Conservation (phyloP, 2,329 filamentous ascomycete genomes). For the Botrytis deweyae region DNA sequence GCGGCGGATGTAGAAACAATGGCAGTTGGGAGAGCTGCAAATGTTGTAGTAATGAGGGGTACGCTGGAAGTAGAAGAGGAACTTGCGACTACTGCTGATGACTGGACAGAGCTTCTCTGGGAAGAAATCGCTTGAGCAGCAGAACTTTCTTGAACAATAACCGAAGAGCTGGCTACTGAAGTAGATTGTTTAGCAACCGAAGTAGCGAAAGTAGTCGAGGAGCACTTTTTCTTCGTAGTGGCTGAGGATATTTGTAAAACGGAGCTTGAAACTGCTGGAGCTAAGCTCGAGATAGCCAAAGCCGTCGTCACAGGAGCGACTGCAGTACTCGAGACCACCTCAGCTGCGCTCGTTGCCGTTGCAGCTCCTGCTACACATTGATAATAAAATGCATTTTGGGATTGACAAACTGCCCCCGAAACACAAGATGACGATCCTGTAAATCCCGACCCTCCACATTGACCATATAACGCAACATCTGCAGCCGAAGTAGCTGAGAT, state of each 20-base stretch:
- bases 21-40: background rate
- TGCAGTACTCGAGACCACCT: background rate
- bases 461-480: slow-evolving; percentile 21
- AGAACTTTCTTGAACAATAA: background rate
- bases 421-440: slow-evolving; percentile 37
- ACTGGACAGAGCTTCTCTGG: background rate
- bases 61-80: background rate
- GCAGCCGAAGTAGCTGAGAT: background rate
- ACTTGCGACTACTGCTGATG: background rate
- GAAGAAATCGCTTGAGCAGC: background rate
- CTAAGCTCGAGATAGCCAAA: background rate
- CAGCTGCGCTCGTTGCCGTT: background rate
- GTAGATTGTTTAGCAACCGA: background rate
- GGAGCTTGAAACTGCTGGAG: background rate
- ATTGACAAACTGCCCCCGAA: slow-evolving; percentile 28
- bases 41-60: background rate
- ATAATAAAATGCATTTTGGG: slow-evolving; percentile 14
- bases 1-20: background rate
- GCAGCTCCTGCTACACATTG: slow-evolving; percentile 8
- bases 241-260: background rate
- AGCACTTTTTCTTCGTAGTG: background rate
- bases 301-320: background rate
- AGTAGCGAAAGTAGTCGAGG: background rate
- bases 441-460: slow-evolving; percentile 37
- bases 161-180: background rate